Conservation (phyloP, 192 early-diverging fungal genomes). For the Gaertneriomyces sp. region DNA sequence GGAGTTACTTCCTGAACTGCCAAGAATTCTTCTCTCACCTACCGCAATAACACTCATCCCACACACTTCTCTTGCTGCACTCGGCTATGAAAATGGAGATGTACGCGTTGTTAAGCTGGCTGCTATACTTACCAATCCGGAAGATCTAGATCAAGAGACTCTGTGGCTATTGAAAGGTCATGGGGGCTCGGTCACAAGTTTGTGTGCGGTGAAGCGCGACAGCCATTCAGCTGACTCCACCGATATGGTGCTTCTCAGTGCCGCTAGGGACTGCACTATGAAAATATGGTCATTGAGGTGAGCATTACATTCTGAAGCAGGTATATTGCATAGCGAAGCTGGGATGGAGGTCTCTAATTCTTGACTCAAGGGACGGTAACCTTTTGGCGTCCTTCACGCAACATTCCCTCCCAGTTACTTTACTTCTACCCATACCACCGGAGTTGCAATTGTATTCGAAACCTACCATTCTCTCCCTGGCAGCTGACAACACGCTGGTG, state of each 20-base stretch:
- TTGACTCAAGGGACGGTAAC: conserved; percentile 41
- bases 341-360: neutral
- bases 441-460: conserved; percentile 38
- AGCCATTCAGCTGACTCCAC: conserved; percentile 29
- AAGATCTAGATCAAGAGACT: conserved; percentile 22
- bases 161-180: conserved; percentile 44
- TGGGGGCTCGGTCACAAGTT: conserved; percentile 53
- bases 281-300: conserved; percentile 76
- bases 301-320: conserved; percentile 11
- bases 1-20: too few species aligned
- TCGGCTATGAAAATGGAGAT: conserved; percentile 14
- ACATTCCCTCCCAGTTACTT: conserved; percentile 22
- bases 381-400: conserved; percentile 56
- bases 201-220: conserved; percentile 43
- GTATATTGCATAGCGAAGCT: neutral
- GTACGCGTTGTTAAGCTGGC: conserved; percentile 55
- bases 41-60: too few species aligned
- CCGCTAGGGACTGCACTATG: conserved; percentile 62
- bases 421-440: conserved; percentile 22
- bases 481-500: conserved; percentile 64
- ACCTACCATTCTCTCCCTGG: conserved; percentile 57
- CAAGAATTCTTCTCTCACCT: too few species aligned
- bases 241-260: conserved; percentile 53
- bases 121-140: conserved; percentile 34
- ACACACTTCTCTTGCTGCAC: too few species aligned